phyloP scores from a whole-genome alignment of 805 yeast species.

The Suhomyces emberorum region DNA sequence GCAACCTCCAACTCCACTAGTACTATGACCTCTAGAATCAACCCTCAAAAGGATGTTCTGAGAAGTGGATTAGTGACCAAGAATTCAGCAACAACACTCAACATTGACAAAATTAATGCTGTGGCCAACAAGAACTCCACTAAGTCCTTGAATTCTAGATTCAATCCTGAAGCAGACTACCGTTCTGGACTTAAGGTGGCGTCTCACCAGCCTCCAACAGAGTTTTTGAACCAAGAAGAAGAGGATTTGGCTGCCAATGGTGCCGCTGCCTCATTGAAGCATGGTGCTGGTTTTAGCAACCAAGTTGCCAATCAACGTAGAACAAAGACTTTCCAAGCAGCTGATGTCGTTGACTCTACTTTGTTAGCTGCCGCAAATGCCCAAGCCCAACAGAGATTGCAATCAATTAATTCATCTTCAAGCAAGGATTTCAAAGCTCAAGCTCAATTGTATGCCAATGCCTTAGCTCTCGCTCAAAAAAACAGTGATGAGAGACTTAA shows the following conservation, averaged over 20 bases:
- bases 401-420: constrained; percentile 23
- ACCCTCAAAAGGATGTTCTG: constrained; percentile 35
- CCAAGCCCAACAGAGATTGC: constrained; percentile 43
- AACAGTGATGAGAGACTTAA: constrained; percentile 55
- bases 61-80: constrained; percentile 37
- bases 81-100: constrained; percentile 17
- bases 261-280: constrained; percentile 53
- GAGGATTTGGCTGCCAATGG: constrained; percentile 52
- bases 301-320: constrained; percentile 25
- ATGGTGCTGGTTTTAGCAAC: constrained; percentile 27
- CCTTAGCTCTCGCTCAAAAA: constrained; percentile 72
- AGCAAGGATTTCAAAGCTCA: constrained; percentile 37
- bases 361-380: constrained; percentile 48
- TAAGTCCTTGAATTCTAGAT: constrained; percentile 36
- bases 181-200: constrained; percentile 33
- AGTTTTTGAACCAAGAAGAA: constrained; percentile 38
- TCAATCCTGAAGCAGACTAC: constrained; percentile 41
- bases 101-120: constrained; percentile 33
- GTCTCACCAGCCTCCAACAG: constrained; percentile 18
- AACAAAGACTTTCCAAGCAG: constrained; percentile 36
- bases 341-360: constrained; percentile 44
- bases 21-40: constrained; percentile 43
- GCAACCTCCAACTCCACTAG: constrained; percentile 41
- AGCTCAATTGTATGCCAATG: constrained; percentile 64
- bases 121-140: constrained; percentile 40